These are phyloP conservation scores for Eucalyptus camaldulensis DNA, from an alignment of 345 rosid species.

Conservation along the genomic window DNA sequence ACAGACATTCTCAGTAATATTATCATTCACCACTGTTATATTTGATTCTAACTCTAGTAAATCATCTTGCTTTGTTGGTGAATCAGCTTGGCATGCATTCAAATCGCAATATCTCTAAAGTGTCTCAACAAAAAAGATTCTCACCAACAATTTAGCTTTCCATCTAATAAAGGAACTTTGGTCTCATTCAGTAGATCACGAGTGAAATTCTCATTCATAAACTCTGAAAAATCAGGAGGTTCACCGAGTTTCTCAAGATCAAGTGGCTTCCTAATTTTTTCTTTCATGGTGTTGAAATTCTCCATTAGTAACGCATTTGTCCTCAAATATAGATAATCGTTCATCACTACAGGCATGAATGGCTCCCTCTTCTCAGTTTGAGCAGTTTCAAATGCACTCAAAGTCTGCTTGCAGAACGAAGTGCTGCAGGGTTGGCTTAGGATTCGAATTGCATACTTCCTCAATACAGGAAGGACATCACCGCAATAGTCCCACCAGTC, in stretches of 20 bases:
- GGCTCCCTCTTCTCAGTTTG: neutral
- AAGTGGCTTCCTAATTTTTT: neutral
- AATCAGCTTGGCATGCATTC: too few species aligned
- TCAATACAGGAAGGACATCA: neutral
- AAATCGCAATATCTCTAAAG: too few species aligned
- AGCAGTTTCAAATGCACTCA: neutral
- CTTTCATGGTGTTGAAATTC: neutral
- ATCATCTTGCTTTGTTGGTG: too few species aligned
- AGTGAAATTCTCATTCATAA: neutral
- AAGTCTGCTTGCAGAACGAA: neutral
- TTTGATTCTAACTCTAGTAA: too few species aligned
- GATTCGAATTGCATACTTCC: neutral
- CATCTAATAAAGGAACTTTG: neutral
- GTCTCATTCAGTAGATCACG: neutral
- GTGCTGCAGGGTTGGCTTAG: slow-evolving; percentile 2
- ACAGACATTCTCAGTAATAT: too few species aligned
- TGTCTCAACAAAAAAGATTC: neutral
- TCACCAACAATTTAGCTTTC: neutral
- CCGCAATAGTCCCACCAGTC: slow-evolving; percentile 1
- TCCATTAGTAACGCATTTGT: neutral
- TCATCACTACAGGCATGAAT: neutral
- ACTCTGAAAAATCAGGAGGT: neutral
- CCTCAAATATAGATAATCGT: neutral
- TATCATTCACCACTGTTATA: too few species aligned
- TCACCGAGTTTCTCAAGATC: neutral